phyloP scores from a whole-genome alignment of 2,329 filamentous ascomycete species.

The Penicillium sp. region DNA sequence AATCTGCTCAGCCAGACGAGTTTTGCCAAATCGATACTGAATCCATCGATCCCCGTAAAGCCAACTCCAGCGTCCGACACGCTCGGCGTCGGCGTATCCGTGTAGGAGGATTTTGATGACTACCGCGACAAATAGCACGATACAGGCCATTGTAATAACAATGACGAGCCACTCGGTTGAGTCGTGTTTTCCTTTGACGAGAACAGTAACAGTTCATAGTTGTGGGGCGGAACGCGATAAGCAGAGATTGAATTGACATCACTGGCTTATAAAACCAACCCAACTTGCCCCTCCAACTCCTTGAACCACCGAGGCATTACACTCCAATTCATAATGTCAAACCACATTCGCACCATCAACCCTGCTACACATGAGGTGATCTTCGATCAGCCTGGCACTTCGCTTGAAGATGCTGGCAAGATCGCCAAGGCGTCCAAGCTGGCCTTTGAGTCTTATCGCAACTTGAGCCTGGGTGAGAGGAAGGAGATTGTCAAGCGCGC shows the following conservation, averaged over 20 bases:
- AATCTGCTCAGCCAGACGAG: neutral
- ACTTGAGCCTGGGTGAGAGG: constrained; percentile 65
- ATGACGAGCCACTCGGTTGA: constrained; percentile 24
- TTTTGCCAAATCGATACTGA: neutral
- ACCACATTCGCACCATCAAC: constrained; percentile 62
- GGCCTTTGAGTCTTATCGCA: constrained; percentile 53
- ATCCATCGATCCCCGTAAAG: neutral
- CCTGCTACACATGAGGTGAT: constrained; percentile 81
- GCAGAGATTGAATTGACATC: constrained; percentile 1
- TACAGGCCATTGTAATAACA: constrained; percentile 44
- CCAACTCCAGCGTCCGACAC: neutral
- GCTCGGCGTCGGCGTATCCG: neutral
- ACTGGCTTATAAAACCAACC: constrained; percentile 8
- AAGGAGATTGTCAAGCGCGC: constrained; percentile 78
- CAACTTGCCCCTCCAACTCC: constrained; percentile 5
- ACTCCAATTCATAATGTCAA: constrained; percentile 18
- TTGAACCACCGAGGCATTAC: neutral
- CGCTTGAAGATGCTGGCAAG: constrained; percentile 21
- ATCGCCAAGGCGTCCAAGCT: constrained; percentile 25
- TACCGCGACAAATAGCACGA: constrained; percentile 61
- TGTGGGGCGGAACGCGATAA: constrained; percentile 5
- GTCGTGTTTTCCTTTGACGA: constrained; percentile 3
- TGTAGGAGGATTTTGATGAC: neutral
- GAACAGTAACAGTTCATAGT: constrained; percentile 23
- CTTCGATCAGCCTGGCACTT: constrained; percentile 67